A percentile compares a stretch with the other conserved stretches of the same genome.
Conservation (phyloP, 208 protist genomes). For the Zelonia costaricensis region DNA sequence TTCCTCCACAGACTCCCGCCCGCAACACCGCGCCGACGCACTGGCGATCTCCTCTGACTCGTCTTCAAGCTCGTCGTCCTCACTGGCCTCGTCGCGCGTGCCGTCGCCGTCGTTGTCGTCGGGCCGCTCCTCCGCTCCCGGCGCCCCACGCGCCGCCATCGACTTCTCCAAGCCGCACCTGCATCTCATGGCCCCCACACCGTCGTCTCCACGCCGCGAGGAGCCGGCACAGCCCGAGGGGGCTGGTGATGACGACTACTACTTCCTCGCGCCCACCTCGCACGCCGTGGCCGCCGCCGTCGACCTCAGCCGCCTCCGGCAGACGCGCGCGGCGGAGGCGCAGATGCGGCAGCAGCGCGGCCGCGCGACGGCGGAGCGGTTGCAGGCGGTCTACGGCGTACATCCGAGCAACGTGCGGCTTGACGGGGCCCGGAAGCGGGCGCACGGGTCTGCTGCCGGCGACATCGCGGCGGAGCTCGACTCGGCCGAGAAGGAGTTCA, state of each 20-base stretch:
- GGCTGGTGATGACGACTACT: constrained; percentile 37
- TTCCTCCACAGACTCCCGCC: too few species aligned
- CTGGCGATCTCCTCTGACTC: too few species aligned
- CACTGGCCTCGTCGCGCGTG: too few species aligned
- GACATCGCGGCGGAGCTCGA: constrained; percentile 13
- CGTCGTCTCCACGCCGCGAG: neutral
- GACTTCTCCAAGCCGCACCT: constrained; percentile 39
- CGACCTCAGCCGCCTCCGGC: constrained; percentile 14
- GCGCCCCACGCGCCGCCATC: constrained; percentile 1
- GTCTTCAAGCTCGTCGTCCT: neutral
- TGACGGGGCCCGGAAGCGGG: constrained; percentile 7
- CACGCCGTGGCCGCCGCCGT: constrained; percentile 37
- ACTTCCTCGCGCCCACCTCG: constrained; percentile 50
- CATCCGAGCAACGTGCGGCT: neutral
- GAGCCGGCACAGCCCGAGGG: too few species aligned
- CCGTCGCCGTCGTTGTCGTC: neutral
- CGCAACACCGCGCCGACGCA: too few species aligned
- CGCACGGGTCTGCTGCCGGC: constrained; percentile 2
- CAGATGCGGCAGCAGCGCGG: constrained; percentile 20
- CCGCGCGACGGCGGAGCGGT: constrained; percentile 10
- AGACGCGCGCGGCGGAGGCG: constrained; percentile 13
- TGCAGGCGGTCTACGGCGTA: constrained; percentile 9
- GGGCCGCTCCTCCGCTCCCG: neutral
- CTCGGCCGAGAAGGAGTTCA: constrained; percentile 13
- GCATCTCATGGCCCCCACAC: neutral